phyloP scores from a whole-genome alignment of 1,284 basidiomycete species.

The Ganoderma multipileum region DNA sequence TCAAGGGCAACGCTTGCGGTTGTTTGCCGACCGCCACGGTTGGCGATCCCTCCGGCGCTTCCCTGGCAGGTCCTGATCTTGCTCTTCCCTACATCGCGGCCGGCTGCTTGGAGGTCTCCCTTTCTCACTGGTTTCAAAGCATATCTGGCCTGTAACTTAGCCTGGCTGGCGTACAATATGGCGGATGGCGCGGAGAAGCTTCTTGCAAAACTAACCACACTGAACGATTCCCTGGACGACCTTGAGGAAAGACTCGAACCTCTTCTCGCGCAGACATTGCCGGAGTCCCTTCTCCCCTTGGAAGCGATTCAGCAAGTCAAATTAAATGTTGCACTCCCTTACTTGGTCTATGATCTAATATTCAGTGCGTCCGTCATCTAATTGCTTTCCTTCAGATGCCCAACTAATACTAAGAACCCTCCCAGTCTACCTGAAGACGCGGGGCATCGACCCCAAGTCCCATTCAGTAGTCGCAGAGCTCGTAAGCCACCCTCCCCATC shows the following conservation, averaged over 20 bases:
- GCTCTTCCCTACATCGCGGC: neutral
- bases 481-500: slow-evolving; percentile 47
- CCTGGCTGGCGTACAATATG: slow-evolving; percentile 44
- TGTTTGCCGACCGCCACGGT: slow-evolving; percentile 19
- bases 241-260: slow-evolving; percentile 71
- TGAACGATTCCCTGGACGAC: slow-evolving; percentile 66
- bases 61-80: neutral
- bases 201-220: slow-evolving; percentile 56
- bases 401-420: neutral
- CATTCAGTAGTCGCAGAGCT: slow-evolving; percentile 79
- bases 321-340: slow-evolving; percentile 75
- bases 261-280: slow-evolving; percentile 66
- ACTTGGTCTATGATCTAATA: slow-evolving; percentile 83
- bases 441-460: slow-evolving; percentile 77
- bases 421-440: slow-evolving; percentile 78
- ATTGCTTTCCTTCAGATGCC: slow-evolving; percentile 2
- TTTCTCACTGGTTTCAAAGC: neutral
- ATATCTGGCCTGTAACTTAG: neutral
- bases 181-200: slow-evolving; percentile 61
- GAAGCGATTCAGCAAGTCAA: slow-evolving; percentile 83
- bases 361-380: slow-evolving; percentile 58
- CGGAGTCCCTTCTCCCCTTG: slow-evolving; percentile 67
- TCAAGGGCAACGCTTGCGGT: slow-evolving; percentile 30
- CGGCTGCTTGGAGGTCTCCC: neutral
- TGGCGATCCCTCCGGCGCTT: slow-evolving; percentile 14